These are phyloP conservation scores for Calonectria crousiana DNA, from an alignment of 2,329 filamentous ascomycete genomes.

Conservation along the genomic window DNA sequence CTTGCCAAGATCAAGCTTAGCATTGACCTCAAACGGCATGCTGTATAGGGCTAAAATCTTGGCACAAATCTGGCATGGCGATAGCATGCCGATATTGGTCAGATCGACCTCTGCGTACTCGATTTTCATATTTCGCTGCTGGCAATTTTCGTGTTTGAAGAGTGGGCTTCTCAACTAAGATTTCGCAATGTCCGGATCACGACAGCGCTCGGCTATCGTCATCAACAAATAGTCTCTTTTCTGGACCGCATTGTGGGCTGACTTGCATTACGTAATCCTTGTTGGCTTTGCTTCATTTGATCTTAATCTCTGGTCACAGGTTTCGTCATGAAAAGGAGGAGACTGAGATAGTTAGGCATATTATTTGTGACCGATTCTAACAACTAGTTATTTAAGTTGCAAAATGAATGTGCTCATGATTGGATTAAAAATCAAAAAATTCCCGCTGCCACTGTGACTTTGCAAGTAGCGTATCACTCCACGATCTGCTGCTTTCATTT, in stretches of 20 bases:
- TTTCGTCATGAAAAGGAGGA: neutral
- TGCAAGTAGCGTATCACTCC: neutral
- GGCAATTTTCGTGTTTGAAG: neutral
- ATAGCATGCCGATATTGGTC: neutral
- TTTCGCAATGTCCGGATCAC: neutral
- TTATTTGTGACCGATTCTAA: neutral
- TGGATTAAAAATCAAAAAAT: neutral
- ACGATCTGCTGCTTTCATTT: neutral
- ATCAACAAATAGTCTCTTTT: neutral
- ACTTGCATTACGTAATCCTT: neutral
- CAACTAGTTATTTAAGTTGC: neutral
- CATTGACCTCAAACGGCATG: neutral
- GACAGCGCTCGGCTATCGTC: neutral
- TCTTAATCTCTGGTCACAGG: too few species aligned
- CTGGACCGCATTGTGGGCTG: too few species aligned
- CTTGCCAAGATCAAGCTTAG: neutral
- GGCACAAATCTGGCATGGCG: neutral
- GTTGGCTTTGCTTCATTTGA: neutral
- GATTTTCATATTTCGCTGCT: neutral
- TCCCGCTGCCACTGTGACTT: neutral
- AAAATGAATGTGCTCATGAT: neutral
- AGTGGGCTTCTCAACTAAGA: neutral
- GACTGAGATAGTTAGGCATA: neutral
- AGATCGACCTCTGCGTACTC: neutral
- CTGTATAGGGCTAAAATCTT: neutral